Evolutionary conservation across 75 land plant species (phyloP), one percentile per base, ranked within the genome.

Genomic region (Cunninghamia lanceolata): DNA sequence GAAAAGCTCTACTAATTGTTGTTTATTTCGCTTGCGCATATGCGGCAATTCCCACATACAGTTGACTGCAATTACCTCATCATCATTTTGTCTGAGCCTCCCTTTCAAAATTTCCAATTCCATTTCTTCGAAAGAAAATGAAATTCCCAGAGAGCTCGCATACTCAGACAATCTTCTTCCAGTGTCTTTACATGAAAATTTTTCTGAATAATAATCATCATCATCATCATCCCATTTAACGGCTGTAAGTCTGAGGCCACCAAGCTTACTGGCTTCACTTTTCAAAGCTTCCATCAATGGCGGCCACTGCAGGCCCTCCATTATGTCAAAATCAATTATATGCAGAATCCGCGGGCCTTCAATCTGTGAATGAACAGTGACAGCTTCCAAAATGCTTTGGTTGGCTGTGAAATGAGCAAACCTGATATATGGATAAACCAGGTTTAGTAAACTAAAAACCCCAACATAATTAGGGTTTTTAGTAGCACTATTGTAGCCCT

Each of bases 221-320:
- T 77, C 40, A 36, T 36, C 78, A 30, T 77, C 30, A 30, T 81
- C 74, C 39, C 92, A 82, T 16, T 89, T 79, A 17, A 94, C 4
- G 2, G 93, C 95, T 1, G 95, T 94, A 91, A 94, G 91, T 59
- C 91, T 84, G 75, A 94, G 91, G 85, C 89, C 93, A n/a, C 88
- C 89, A 34, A 73, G 14, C 11, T 32, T 13, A 11, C 87, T 87
- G 13, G 84, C 91, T 38, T 84, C 83, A 30, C 87, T 84, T 5
- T 84, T 91, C 45, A 94, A 76, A 11, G 95, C 92, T 74, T 94
- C 94, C 93, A 94, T 94, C 74, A 94, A 84, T 15, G 95, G 46
- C 46, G 46, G 46, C 46, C 46, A 43, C 46, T 43, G 46, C 6
- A 43, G 46, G 46, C 46, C 46, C 50, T 92, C 92, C 89, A 87